Conservation (phyloP, 2,329 filamentous ascomycete species). For the Gnomoniopsis sp. region DNA sequence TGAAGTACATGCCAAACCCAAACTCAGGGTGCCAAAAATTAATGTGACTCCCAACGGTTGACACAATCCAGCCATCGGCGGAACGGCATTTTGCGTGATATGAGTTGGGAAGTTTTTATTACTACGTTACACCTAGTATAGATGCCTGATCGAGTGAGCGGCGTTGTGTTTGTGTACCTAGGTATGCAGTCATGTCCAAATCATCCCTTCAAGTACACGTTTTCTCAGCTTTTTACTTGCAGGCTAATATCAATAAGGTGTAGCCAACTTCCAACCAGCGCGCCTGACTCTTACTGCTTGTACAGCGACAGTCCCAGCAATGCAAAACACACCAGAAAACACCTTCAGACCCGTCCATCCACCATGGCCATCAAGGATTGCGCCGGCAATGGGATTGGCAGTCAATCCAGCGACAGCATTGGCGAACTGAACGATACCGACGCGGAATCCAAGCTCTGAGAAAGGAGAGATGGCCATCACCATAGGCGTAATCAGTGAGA, state of each 20-base stretch:
- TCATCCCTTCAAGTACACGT: no score
- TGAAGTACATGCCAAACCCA: no score
- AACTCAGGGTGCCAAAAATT: no score
- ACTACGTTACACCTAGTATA: no score
- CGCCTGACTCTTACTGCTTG: not conserved
- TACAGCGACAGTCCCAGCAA: not conserved
- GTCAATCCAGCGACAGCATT: constrained; percentile 54
- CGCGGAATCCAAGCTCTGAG: constrained; percentile 49
- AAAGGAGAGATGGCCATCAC: constrained; percentile 48
- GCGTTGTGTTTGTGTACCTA: no score
- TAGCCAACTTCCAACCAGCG: not conserved
- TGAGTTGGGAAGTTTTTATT: no score
- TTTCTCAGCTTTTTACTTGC: not conserved
- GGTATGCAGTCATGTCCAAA: no score
- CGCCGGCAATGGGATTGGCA: constrained; percentile 54
- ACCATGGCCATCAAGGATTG: constrained; percentile 19
- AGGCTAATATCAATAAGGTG: not conserved
- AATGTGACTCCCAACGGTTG: no score
- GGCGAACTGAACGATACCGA: constrained; percentile 45
- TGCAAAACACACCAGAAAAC: constrained; percentile 11
- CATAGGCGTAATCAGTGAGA: constrained; percentile 23
- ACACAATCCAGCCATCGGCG: no score
- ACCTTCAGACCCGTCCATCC: constrained; percentile 15
- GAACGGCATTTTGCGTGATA: no score
- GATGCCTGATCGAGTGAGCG: no score